These are phyloP conservation scores for Scedosporium apiospermum DNA, from an alignment of 2,329 filamentous ascomycete species.

Conservation along the genomic window DNA sequence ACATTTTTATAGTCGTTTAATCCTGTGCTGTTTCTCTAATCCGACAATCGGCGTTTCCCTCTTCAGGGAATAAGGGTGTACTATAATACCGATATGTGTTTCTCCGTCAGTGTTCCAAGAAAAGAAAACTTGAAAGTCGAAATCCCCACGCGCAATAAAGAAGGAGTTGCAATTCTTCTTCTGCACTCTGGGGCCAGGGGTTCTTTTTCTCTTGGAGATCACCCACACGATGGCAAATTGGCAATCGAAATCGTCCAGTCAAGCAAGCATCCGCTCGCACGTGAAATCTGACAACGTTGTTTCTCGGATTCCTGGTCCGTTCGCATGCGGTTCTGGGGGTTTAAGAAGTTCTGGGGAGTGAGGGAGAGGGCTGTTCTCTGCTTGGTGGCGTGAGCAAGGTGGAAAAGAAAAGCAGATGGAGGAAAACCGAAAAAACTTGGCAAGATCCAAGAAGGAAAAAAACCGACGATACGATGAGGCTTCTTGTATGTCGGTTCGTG, in stretches of 20 bases:
- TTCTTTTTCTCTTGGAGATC: background rate
- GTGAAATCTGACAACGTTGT: background rate
- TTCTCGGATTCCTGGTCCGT: no score
- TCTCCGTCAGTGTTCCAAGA: background rate
- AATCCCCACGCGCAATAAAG: background rate
- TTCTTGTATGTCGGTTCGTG: background rate
- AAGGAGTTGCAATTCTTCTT: background rate
- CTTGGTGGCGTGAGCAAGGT: no score
- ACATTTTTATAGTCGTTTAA: conserved; percentile 13
- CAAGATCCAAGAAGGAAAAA: background rate
- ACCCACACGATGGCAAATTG: background rate
- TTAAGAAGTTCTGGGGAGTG: background rate
- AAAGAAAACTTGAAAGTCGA: background rate
- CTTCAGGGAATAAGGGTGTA: no score
- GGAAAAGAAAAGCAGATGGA: no score
- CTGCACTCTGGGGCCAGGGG: background rate
- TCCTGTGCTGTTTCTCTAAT: background rate
- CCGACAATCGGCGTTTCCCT: no score
- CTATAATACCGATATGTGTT: no score
- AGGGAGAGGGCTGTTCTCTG: no score
- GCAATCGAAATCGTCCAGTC: background rate
- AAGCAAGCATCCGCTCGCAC: background rate
- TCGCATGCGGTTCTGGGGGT: background rate
- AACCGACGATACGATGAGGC: background rate
- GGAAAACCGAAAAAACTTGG: no score